Evolutionary conservation across 1,284 basidiomycete species (phyloP).

Genomic region (Sutorius eximius): DNA sequence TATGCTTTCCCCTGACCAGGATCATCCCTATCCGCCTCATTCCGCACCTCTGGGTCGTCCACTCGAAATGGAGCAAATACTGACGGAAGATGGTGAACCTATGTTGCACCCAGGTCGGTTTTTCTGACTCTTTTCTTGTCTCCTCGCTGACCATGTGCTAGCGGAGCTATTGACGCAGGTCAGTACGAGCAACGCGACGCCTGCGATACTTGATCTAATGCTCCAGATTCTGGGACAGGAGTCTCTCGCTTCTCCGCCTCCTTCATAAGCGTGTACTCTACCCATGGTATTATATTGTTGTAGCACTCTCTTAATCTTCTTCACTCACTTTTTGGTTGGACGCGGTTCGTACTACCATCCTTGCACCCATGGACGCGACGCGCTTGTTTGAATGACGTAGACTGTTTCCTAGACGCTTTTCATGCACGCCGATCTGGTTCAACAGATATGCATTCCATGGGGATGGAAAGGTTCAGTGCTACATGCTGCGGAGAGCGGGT

Average conservation of each 20-base stretch:
- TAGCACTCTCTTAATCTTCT: conserved; percentile 17
- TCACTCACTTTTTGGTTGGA: conserved; percentile 16
- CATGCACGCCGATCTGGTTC: not conserved
- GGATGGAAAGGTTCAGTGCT: conserved; percentile 11
- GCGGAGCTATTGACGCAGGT: conserved; percentile 67
- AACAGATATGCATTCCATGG: conserved; percentile 12
- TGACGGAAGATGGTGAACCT: conserved; percentile 61
- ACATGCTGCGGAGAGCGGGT: conserved; percentile 35
- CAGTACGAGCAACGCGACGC: conserved; percentile 22
- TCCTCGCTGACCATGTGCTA: conserved; percentile 23
- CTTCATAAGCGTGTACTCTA: conserved; percentile 41
- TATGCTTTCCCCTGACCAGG: conserved; percentile 22
- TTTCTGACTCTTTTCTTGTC: not conserved
- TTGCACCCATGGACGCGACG: conserved; percentile 16
- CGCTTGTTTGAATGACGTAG: conserved; percentile 20
- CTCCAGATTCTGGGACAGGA: conserved; percentile 43
- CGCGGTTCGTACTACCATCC: conserved; percentile 24
- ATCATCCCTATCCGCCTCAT: conserved; percentile 22
- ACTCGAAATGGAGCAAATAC: conserved; percentile 49
- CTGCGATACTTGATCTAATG: conserved; percentile 33
- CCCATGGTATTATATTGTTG: conserved; percentile 18
- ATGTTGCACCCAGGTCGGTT: conserved; percentile 64
- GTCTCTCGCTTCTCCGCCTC: conserved; percentile 60
- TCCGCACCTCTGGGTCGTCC: conserved; percentile 25
- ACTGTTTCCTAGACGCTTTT: conserved; percentile 14